These are phyloP conservation scores for Naganishia vaughanmartiniae DNA, from an alignment of 768 basidiomycete species.

Conservation along the genomic window DNA sequence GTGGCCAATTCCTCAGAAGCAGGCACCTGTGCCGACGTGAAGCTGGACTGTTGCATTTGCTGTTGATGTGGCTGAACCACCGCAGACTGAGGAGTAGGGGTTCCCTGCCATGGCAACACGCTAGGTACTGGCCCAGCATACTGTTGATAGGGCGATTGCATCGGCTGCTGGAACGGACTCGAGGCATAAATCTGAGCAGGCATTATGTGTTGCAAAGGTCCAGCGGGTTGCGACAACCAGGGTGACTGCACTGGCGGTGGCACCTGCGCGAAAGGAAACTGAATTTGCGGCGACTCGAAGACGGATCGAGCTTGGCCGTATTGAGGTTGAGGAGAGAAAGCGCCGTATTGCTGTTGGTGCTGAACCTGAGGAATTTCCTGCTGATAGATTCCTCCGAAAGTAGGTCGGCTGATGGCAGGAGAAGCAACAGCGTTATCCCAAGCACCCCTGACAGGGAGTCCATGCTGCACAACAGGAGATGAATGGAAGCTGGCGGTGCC, in stretches of 20 bases:
- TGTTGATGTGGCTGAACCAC: conserved; percentile 17
- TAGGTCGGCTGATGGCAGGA: conserved; percentile 25
- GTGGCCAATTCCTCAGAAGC: not conserved
- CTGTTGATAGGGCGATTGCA: conserved; percentile 35
- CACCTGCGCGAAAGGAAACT: conserved; percentile 25
- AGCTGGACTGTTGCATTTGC: conserved; percentile 1
- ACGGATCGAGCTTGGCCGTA: conserved; percentile 30
- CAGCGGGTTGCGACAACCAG: conserved; percentile 38
- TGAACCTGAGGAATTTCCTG: conserved; percentile 15
- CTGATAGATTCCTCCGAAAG: conserved; percentile 11
- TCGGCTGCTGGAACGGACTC: conserved; percentile 36
- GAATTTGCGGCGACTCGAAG: conserved; percentile 18
- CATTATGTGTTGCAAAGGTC: conserved; percentile 21
- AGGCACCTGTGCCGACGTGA: not conserved
- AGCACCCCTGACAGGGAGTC: conserved; percentile 19
- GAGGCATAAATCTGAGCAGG: conserved; percentile 20
- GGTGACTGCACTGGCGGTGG: conserved; percentile 36
- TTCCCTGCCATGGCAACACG: conserved; percentile 31
- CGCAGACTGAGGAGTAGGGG: conserved; percentile 19
- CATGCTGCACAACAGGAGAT: conserved; percentile 27
- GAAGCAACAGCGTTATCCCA: conserved; percentile 28
- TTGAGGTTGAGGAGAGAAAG: conserved; percentile 29
- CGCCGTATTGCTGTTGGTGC: conserved; percentile 26
- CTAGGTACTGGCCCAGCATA: conserved; percentile 30
- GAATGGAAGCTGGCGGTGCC: conserved; percentile 24